Base-by-base conservation (phyloP, 1,284 basidiomycete genomes). In the Microbotryum lychnidis-dioicae region DNA sequence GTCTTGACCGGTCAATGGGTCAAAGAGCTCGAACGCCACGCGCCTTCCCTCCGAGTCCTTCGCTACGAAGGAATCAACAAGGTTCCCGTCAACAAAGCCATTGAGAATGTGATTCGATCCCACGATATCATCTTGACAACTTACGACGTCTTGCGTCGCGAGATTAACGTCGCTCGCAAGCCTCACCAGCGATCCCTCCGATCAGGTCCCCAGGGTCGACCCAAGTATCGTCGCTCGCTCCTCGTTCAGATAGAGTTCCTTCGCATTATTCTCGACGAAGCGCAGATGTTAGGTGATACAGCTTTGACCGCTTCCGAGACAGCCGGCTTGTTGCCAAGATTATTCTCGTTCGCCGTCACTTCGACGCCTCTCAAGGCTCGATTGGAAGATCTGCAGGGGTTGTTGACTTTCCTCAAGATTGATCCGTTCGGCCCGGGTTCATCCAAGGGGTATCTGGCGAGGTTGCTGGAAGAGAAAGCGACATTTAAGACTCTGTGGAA, bases 81-180 rank as follows among this genome's bases (percentile, higher is more conserved):
- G 3, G 21, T 69, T 42, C 54, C 58, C 18, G 53, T 53, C 3
- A 42, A 16, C 2, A 33, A 49, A 51, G 57, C 56, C 20, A 29
- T 61, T 6, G 3, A 31, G 4, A 29, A 53, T 46, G 23, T 67
- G 50, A 59, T 62, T 2, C 48, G 56, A 21, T 31, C 31, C 3
- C 71, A 56, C 59, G 68, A 72, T 50, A 29, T 72, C 27, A 47
- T 72, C n/a, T 52, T 72, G 14, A 70, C 69, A 7, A 70, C 68
- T 5, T 72, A 68, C 44, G 69, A 70, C 49, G 62, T 67, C 3
- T 60, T 72, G 6, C 56, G 66, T 10, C 56, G 48, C 9, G 70
- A 71, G 44, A 58, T 70, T 12, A 58, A 49, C 2, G 52, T 70
- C 25, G 68, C 68, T 12, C 54, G 69, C 20, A 69, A 69, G 49